A percentile compares a stretch with the other conserved stretches of the same genome.
Evolutionary conservation across 139 green algal genomes (phyloP).

Genomic region (Haematococcus sp.): DNA sequence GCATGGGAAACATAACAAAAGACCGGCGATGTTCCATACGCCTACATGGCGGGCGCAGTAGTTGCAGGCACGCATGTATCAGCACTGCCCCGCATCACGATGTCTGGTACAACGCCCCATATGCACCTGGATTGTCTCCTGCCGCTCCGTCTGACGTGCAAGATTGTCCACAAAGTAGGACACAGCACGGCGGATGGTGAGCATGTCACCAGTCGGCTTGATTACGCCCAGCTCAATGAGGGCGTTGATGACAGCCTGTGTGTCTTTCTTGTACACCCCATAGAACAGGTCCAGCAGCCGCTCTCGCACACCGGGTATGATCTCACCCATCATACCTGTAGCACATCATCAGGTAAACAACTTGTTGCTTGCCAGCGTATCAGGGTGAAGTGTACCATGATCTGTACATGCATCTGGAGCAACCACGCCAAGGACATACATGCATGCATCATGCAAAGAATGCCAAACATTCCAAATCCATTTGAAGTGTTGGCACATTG

Average conservation of each 20-base stretch:
- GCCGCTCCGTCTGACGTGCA: conserved; percentile 58
- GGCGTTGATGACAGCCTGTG: conserved; percentile 42
- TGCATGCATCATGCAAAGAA: neutral
- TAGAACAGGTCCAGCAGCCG: conserved; percentile 95
- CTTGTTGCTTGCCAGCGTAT: neutral
- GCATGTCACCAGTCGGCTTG: conserved; percentile 56
- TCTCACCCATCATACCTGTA: conserved; percentile 52
- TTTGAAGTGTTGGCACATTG: too few relatives aligned
- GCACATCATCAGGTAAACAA: neutral
- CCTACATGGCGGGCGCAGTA: too few relatives aligned
- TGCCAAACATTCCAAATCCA: neutral
- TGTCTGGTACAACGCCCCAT: neutral
- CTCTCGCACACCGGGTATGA: conserved; percentile 57
- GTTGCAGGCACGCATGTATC: too few relatives aligned
- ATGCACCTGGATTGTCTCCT: conserved; percentile 64
- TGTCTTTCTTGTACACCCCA: conserved; percentile 83
- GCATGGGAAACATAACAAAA: too few relatives aligned
- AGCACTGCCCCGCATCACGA: too few relatives aligned
- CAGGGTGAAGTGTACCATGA: neutral
- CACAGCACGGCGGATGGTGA: conserved; percentile 64
- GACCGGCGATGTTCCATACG: too few relatives aligned
- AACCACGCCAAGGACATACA: neutral
- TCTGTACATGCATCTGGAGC: neutral
- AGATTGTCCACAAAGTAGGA: conserved; percentile 77
- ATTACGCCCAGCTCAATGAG: conserved; percentile 73